Base-by-base conservation (phyloP, 371 early-diverging fungal genomes). In the Capillidium rhysosporum region DNA sequence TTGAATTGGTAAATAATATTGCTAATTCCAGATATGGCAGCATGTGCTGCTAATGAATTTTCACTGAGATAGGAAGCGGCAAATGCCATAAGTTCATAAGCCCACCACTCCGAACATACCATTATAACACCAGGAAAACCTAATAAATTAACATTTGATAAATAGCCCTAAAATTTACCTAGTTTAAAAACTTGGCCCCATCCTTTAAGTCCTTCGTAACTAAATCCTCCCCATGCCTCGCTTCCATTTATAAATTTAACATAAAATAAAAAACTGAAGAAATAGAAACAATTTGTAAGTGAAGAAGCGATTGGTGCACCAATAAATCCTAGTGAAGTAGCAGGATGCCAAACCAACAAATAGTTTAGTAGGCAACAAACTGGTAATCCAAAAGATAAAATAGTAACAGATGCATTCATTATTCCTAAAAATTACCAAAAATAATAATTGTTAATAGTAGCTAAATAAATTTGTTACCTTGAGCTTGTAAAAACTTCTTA, bases 191-290 rank as follows among this genome's bases (percentile, higher is more conserved):
- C 84, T 30, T 73, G 72, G 56, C 70, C 69, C 76, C 76, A 78
- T 4, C 67, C 69, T 43, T 63, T 61, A 28, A 88, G 61, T 5
- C 79, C 75, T 49, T 79, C 77, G 21, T 71, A 63, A 4, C 80
- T 75, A 84, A 88, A 89, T 7, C 89, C 91, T 24, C 85, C 86
- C 89, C 89, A 93, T 1, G 75, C 72, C 25, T 73, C 68, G 12
- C 68, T 62, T 0, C 90, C 91, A 18, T 71, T 66, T 47, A 86
- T 66, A 58, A 64, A 80, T 40, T 62, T 57, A 24, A 78, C 71
- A 49, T 91, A 93, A 9, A 70, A 28, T 7, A 82, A 34, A 1
- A 82, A 57, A 7, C 81, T 49, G 4, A 68, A 23, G 21, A 81
- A 65, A 62, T 82, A 74, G 48, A 84, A 61, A 75, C 77, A 79